Conservation (phyloP, 192 early-diverging fungal genomes). For the Chytriomyces confervae region DNA sequence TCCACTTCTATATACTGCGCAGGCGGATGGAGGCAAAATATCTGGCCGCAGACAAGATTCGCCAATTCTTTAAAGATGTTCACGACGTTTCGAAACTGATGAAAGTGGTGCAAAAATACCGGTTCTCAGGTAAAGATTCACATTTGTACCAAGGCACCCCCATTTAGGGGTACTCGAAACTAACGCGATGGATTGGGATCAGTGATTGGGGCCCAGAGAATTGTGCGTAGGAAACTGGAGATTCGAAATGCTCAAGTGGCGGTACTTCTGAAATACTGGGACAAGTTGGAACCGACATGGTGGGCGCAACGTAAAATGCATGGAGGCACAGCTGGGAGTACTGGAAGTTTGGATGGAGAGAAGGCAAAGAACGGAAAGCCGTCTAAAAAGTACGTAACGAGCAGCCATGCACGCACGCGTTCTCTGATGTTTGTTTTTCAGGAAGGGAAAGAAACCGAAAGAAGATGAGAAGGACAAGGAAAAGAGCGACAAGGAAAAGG, state of each 20-base stretch:
- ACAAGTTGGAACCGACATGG: slow-evolving; percentile 55
- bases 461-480: slow-evolving; percentile 39
- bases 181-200: not conserved
- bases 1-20: slow-evolving; percentile 45
- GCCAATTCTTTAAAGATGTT: slow-evolving; percentile 62
- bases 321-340: slow-evolving; percentile 35
- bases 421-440: not conserved
- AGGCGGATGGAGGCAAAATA: slow-evolving; percentile 44
- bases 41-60: slow-evolving; percentile 48
- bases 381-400: slow-evolving; percentile 12
- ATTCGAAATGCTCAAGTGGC: slow-evolving; percentile 47
- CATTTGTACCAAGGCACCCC: too few species aligned
- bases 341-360: slow-evolving; percentile 38
- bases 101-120: slow-evolving; percentile 66
- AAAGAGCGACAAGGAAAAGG: slow-evolving; percentile 44
- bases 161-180: too few species aligned
- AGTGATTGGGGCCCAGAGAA: slow-evolving; percentile 58
- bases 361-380: slow-evolving; percentile 37
- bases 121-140: slow-evolving; percentile 53
- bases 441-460: slow-evolving; percentile 42
- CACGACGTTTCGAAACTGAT: slow-evolving; percentile 62
- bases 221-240: slow-evolving; percentile 28
- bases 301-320: slow-evolving; percentile 52
- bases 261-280: slow-evolving; percentile 53
- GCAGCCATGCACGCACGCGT: too few species aligned